A percentile compares a stretch with the other conserved stretches of the same genome.
Evolutionary conservation across 495 filamentous ascomycete species (phyloP).

Genomic region (Stereocaulon alpinum): DNA sequence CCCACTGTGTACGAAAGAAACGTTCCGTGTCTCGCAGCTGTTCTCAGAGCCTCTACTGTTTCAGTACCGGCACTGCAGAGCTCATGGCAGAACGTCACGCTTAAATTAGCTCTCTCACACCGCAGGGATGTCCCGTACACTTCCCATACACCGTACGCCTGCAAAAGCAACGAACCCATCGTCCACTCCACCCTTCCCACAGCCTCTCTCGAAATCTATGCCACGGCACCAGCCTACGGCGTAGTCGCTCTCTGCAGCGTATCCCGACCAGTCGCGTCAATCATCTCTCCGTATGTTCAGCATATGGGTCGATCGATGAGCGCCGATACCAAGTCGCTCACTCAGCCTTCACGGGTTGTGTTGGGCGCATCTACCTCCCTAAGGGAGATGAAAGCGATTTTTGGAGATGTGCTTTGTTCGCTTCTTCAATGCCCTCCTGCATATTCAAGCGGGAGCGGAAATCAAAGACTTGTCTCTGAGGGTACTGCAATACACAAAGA

Average conservation of each 20-base stretch:
- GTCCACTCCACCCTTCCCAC: conserved; percentile 35
- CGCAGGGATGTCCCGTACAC: conserved; percentile 34
- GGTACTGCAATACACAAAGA: conserved; percentile 68
- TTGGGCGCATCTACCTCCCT: conserved; percentile 27
- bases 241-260: conserved; percentile 31
- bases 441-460: conserved; percentile 49
- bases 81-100: conserved; percentile 25
- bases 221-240: conserved; percentile 45
- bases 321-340: conserved; percentile 43
- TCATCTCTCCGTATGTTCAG: conserved; percentile 48
- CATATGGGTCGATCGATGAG: conserved; percentile 51
- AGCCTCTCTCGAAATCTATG: conserved; percentile 37
- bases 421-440: conserved; percentile 48
- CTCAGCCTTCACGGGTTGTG: conserved; percentile 11
- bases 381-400: conserved; percentile 54
- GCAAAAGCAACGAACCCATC: conserved; percentile 24
- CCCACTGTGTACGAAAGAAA: conserved; percentile 25
- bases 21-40: conserved; percentile 22
- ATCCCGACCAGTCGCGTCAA: conserved; percentile 66
- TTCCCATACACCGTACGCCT: conserved; percentile 30
- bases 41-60: conserved; percentile 13
- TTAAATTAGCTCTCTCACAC: conserved; percentile 15
- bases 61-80: conserved; percentile 23
- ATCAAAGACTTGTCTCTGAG: conserved; percentile 81
- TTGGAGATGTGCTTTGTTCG: conserved; percentile 81